phyloP scores from a whole-genome alignment of 2,329 filamentous ascomycete species.

The Verticillium longisporum region DNA sequence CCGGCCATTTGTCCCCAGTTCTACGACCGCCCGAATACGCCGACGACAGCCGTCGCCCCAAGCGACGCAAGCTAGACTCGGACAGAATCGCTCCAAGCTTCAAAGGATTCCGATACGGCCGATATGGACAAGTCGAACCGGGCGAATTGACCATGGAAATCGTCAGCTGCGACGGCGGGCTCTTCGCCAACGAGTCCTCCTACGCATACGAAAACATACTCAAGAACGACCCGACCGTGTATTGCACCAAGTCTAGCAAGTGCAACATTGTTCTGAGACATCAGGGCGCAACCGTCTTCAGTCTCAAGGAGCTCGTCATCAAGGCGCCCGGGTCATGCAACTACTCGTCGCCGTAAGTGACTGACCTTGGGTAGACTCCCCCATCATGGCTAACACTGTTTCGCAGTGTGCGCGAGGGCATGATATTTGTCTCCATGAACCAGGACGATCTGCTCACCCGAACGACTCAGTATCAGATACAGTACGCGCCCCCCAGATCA shows the following conservation, averaged over 20 bases:
- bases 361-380: not conserved
- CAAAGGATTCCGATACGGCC: slow-evolving; percentile 69
- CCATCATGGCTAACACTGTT: slow-evolving; percentile 18
- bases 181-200: slow-evolving; percentile 53
- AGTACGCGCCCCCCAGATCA: slow-evolving; percentile 39
- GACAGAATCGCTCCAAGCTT: slow-evolving; percentile 45
- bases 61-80: slow-evolving; percentile 65
- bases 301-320: slow-evolving; percentile 78
- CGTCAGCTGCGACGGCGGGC: slow-evolving; percentile 80
- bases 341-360: slow-evolving; percentile 78
- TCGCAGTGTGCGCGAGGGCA: slow-evolving; percentile 74
- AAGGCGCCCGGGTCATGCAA: slow-evolving; percentile 68
- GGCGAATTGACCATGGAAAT: slow-evolving; percentile 81
- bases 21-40: slow-evolving; percentile 28
- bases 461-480: slow-evolving; percentile 70
- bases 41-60: slow-evolving; percentile 47
- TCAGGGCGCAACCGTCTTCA: slow-evolving; percentile 73
- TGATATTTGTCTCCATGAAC: slow-evolving; percentile 87
- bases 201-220: slow-evolving; percentile 78
- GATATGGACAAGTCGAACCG: slow-evolving; percentile 79
- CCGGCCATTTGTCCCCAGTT: slow-evolving; percentile 24
- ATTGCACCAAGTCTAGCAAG: slow-evolving; percentile 80
- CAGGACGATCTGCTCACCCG: slow-evolving; percentile 66
- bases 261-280: slow-evolving; percentile 86
- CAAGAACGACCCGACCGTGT: slow-evolving; percentile 74